These are phyloP conservation scores for Verticillium tricorpus DNA, from an alignment of 2,329 filamentous ascomycete species.

Conservation along the genomic window DNA sequence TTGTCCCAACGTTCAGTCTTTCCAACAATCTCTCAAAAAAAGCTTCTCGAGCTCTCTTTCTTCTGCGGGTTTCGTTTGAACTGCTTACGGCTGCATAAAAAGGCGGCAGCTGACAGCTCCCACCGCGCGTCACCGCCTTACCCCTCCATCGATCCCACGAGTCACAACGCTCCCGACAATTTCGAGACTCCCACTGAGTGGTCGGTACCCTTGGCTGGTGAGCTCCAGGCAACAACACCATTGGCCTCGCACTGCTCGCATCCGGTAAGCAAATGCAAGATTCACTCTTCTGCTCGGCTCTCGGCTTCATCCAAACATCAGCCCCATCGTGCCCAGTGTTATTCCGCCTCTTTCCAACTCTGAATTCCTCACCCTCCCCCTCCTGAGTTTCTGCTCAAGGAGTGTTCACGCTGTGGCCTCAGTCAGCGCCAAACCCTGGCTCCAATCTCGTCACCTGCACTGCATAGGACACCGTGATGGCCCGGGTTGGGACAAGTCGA, in stretches of 20 bases:
- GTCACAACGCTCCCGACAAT: background rate
- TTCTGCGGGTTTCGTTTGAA: background rate
- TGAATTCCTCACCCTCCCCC: no score
- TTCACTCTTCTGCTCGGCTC: background rate
- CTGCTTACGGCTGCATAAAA: background rate
- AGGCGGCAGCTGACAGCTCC: background rate
- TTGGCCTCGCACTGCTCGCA: background rate
- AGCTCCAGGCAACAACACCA: background rate
- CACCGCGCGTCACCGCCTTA: background rate
- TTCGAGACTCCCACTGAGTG: background rate
- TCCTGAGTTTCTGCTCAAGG: no score
- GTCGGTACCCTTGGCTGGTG: background rate
- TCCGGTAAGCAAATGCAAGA: background rate
- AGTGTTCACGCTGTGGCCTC: no score
- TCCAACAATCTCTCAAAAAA: background rate
- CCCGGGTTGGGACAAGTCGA: background rate
- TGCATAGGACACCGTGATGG: background rate
- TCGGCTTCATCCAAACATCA: background rate
- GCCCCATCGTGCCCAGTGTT: no score
- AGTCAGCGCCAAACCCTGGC: no score
- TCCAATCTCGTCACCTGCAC: background rate
- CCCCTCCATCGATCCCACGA: background rate
- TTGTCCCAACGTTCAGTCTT: background rate
- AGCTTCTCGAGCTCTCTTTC: background rate
- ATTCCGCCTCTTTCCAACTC: no score